Conservation (phyloP, 2,329 filamentous ascomycete genomes). For the Nannizziopsis arthrosporioides region DNA sequence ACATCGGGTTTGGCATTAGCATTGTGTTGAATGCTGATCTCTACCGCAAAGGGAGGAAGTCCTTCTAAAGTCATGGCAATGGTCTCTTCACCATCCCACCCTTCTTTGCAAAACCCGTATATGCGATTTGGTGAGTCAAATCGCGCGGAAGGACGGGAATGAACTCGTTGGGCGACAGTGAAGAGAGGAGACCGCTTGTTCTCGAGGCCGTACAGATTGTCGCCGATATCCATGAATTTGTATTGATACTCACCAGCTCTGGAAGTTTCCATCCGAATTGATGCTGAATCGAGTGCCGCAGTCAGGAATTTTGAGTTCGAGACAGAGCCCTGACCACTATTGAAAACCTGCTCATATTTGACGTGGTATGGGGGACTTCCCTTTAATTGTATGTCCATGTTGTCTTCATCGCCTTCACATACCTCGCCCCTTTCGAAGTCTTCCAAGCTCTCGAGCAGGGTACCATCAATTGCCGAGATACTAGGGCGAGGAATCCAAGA, state of each 20-base stretch:
- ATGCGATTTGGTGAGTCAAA: conserved; percentile 82
- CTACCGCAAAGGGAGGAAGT: conserved; percentile 74
- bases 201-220: conserved; percentile 73
- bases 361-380: conserved; percentile 75
- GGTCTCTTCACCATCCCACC: conserved; percentile 67
- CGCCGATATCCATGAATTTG: conserved; percentile 68
- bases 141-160: conserved; percentile 66
- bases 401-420: conserved; percentile 89
- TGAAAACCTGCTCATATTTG: conserved; percentile 67
- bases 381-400: conserved; percentile 66
- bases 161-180: conserved; percentile 67
- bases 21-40: conserved; percentile 88
- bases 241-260: conserved; percentile 79
- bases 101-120: conserved; percentile 91
- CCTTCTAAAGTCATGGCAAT: conserved; percentile 81
- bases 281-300: conserved; percentile 61
- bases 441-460: conserved; percentile 40
- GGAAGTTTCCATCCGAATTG: conserved; percentile 73
- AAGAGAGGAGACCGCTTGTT: conserved; percentile 54
- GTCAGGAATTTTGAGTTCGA: conserved; percentile 62
- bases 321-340: conserved; percentile 53
- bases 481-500: conserved; percentile 75
- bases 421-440: conserved; percentile 65
- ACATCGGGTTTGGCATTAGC: conserved; percentile 67
- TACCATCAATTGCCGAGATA: conserved; percentile 46